Evolutionary conservation across 2,329 filamentous ascomycete species (phyloP), one percentile per base, ranked within the genome.

Genomic region (Alternaria alternata): DNA sequence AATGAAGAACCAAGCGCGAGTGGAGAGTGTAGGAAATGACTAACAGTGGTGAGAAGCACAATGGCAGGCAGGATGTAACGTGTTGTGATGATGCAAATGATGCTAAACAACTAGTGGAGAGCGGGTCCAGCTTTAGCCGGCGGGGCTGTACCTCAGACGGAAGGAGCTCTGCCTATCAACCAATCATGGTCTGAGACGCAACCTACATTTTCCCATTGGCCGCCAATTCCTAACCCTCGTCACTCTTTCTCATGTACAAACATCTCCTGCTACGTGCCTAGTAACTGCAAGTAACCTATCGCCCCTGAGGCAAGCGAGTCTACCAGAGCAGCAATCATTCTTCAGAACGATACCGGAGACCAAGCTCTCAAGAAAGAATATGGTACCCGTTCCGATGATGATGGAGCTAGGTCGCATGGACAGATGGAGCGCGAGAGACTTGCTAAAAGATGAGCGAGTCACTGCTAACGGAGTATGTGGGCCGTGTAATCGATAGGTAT

Each of bases 11-110:
- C 38, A 41, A 38, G 46, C 14, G 22, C 16, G 30, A n/a, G n/a
- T 20, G 16, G 30, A 28, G 24, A 11, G 43, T 34, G 14, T 7
- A 16, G 11, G 14, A 16, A 14, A 32, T 22, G 6, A 36, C 8
- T 22, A n/a, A 20, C 18, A 18, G 51, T 36, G 49, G 39, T 9
- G 16, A 30, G 28, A 14, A 38, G 38, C 12, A 14, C 24, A 54
- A 47, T n/a, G 39, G 55, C 24, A 4, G 24, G 38, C 12, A 57
- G 53, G 30, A 44, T 54, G 51, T 51, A 55, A 60, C 42, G 60
- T 63, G 57, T 63, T 54, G 57, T 41, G 48, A 62, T 54, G 59
- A 47, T 59, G 51, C 52, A 26, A 20, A 48, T 30, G 39, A 32
- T 54, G 38, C n/a, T 44, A 43, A 53, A 22, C 43, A 54, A 46